Evolutionary conservation across 768 basidiomycete species (phyloP).

Genomic region (Collybia sordida): DNA sequence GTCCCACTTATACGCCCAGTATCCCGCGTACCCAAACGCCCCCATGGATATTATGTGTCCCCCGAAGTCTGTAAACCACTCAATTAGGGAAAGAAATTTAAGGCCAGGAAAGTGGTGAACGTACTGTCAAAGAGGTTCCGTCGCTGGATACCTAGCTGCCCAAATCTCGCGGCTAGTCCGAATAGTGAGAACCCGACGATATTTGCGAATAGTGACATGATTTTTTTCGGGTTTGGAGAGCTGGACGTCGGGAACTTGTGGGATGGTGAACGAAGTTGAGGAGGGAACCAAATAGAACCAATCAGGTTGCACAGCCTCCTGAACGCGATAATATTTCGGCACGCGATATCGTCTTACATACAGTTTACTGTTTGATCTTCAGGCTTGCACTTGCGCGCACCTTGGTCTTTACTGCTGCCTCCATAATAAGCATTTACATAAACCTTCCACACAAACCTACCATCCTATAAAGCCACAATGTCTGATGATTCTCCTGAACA

Average conservation of each 20-base stretch:
- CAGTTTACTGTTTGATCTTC: background rate
- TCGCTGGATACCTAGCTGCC: conserved; percentile 85
- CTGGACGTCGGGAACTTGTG: conserved; percentile 13
- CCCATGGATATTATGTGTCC: conserved; percentile 71
- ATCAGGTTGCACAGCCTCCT: conserved; percentile 35
- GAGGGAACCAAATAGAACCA: conserved; percentile 25
- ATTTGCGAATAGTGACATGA: conserved; percentile 68
- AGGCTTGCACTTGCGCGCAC: background rate
- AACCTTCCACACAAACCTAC: background rate
- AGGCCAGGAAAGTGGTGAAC: conserved; percentile 27
- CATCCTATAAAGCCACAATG: conserved; percentile 14
- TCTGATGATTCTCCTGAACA: conserved; percentile 20
- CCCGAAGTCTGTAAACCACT: conserved; percentile 53
- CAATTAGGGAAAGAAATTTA: background rate
- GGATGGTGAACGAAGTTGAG: conserved; percentile 1
- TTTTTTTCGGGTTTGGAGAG: conserved; percentile 25
- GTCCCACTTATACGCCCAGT: conserved; percentile 74
- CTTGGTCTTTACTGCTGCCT: conserved; percentile 8
- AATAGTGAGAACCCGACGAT: conserved; percentile 78
- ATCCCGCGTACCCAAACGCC: conserved; percentile 71
- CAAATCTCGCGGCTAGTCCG: conserved; percentile 81
- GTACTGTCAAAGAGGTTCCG: conserved; percentile 78
- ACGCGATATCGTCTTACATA: conserved; percentile 12
- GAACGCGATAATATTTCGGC: conserved; percentile 20
- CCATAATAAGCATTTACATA: conserved; percentile 6